Evolutionary conservation across 2,329 filamentous ascomycete species (phyloP).

Genomic region (Onygenales sp.): DNA sequence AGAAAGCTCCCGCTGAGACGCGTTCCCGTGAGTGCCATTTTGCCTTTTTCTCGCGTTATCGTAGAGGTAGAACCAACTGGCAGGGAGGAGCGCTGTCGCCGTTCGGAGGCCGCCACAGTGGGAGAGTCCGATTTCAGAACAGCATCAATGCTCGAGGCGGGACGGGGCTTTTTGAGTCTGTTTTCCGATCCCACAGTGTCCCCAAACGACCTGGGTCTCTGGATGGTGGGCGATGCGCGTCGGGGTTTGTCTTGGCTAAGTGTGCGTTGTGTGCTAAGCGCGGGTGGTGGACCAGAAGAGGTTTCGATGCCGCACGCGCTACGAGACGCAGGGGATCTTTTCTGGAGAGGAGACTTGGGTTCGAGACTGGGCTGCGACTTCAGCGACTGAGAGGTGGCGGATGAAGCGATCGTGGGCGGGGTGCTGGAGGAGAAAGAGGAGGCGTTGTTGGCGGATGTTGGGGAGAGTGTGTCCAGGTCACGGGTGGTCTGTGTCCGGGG

Average conservation of each 20-base stretch:
- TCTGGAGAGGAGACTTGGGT: slow-evolving; percentile 11
- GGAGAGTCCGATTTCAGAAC: slow-evolving; percentile 16
- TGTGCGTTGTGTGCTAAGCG: slow-evolving; percentile 39
- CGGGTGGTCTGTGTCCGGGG: slow-evolving; percentile 19
- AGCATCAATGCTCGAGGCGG: slow-evolving; percentile 15
- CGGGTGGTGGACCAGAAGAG: slow-evolving; percentile 40
- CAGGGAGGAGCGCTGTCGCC: slow-evolving; percentile 4
- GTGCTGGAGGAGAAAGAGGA: slow-evolving; percentile 12
- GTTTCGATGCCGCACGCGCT: slow-evolving; percentile 43
- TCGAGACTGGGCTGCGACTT: slow-evolving; percentile 15
- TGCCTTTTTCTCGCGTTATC: neutral
- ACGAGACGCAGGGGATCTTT: slow-evolving; percentile 38
- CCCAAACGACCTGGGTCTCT: slow-evolving; percentile 9
- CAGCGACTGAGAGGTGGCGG: slow-evolving; percentile 9
- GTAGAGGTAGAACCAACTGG: neutral
- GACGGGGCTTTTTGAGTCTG: slow-evolving; percentile 7
- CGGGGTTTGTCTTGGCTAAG: slow-evolving; percentile 26
- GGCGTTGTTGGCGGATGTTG: slow-evolving; percentile 20
- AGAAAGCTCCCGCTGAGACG: slow-evolving; percentile 14
- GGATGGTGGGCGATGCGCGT: slow-evolving; percentile 8
- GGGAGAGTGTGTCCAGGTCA: slow-evolving; percentile 19
- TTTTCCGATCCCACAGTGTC: slow-evolving; percentile 5
- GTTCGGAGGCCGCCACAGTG: slow-evolving; percentile 22
- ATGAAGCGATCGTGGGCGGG: slow-evolving; percentile 4
- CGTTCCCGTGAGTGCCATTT: slow-evolving; percentile 5